Base-by-base conservation (phyloP, 768 basidiomycete genomes). In the Asterophora parasitica region DNA sequence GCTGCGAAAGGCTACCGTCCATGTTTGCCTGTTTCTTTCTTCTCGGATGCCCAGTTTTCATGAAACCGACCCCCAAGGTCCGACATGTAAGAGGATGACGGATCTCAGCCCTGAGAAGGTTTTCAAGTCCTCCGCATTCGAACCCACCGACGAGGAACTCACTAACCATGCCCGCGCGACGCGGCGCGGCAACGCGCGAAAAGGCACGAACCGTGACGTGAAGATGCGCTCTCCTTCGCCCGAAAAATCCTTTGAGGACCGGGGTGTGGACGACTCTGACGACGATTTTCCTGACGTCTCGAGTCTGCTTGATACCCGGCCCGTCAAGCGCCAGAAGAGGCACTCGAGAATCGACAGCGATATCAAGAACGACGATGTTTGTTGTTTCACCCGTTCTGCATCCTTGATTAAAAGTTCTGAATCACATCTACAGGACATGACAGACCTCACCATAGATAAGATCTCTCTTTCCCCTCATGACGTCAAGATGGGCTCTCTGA, bases 61-160 rank as follows among this genome's bases (percentile, higher is more conserved):
- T 27, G 38, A 37, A 44, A 15, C 38, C 12, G n/a, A 4, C 30
- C 6, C n/a, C 23, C 23, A 23, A 83, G 82, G 85, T 61, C 83
- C 83, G 7, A 78, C 70, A 1, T 92, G 90, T 65, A 79, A 81
- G 58, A 74, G 74, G 56, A 81, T 82, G 72, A 74, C 77, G 44
- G 79, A 85, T 51, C 67, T 79, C 13, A 65, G 66, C 7, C 64
- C 69, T 7, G 63, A 64, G 20, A 75, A 73, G 44, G 65, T 83
- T 23, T 92, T 85, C 74, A 72, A 71, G 37, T 72, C 81, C 1
- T 61, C 65, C 1, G 85, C 86, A 0, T 92, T 92, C 57, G 78
- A 85, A 56, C 85, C 88, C 0, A 71, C 78, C 0, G 73, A 74
- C 3, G 76, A 81, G 31, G 83, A 87, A 46, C 56, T 87, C 7